A percentile compares a stretch with the other conserved stretches of the same genome.
These are phyloP conservation scores for Inonotus hispidus DNA, from an alignment of 1,284 basidiomycete genomes.

Conservation along the genomic window DNA sequence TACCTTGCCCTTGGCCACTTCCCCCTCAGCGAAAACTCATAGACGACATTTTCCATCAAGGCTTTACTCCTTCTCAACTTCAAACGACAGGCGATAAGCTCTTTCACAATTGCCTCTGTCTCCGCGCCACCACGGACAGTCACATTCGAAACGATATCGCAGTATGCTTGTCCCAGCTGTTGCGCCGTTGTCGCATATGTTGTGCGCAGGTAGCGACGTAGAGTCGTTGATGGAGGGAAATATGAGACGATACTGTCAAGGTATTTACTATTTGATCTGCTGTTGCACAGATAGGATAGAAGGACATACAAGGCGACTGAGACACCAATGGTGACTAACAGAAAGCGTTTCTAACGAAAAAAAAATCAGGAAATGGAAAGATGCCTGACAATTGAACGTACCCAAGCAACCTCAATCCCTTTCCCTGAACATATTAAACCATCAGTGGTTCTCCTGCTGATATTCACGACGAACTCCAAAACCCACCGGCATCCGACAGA, in stretches of 20 bases:
- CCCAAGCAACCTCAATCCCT: constrained; percentile 63
- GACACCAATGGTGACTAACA: constrained; percentile 58
- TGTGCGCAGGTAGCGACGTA: constrained; percentile 59
- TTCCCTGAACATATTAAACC: background rate
- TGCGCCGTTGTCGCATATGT: constrained; percentile 55
- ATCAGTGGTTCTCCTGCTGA: background rate
- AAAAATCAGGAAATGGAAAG: background rate
- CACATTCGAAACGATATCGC: constrained; percentile 61
- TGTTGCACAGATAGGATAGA: background rate
- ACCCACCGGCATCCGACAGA: constrained; percentile 44
- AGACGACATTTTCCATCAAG: constrained; percentile 53
- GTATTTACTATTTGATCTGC: background rate
- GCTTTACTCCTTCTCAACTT: constrained; percentile 56
- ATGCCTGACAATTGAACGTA: constrained; percentile 26
- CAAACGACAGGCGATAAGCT: constrained; percentile 54
- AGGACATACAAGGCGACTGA: constrained; percentile 53
- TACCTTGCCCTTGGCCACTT: constrained; percentile 67
- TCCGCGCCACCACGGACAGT: constrained; percentile 43
- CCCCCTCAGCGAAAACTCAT: constrained; percentile 69
- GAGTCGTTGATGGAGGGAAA: constrained; percentile 65
- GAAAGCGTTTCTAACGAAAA: constrained; percentile 46
- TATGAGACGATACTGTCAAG: constrained; percentile 53
- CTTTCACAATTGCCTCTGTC: constrained; percentile 47
- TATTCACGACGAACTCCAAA: background rate
- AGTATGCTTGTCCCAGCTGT: constrained; percentile 62